Conservation (phyloP, 768 basidiomycete species). For the Russula ochroleuca region DNA sequence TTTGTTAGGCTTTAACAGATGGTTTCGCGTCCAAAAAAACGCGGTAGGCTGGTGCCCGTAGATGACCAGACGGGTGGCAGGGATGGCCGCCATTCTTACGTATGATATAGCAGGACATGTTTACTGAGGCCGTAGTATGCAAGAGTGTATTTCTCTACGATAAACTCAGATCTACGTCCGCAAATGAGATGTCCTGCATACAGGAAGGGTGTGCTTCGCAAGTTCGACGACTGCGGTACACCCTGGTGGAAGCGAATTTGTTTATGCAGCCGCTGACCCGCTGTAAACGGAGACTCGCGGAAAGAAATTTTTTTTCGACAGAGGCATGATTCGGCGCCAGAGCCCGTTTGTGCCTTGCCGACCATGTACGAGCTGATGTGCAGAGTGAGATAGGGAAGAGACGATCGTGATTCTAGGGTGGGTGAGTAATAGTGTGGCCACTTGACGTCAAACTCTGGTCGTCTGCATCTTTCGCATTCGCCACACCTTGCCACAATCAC, state of each 20-base stretch:
- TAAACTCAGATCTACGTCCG: conserved; percentile 1
- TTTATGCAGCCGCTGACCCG: no score
- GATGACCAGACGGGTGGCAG: not conserved
- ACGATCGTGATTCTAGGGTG: not conserved
- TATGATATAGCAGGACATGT: not conserved
- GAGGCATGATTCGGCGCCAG: not conserved
- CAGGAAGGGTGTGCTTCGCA: not conserved
- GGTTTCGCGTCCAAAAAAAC: not conserved
- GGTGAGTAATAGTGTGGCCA: not conserved
- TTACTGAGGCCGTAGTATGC: not conserved
- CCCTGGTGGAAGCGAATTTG: not conserved
- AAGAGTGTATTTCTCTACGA: not conserved
- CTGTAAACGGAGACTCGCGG: not conserved
- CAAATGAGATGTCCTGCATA: not conserved
- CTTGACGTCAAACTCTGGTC: not conserved
- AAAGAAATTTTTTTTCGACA: no score
- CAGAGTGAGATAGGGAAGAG: not conserved
- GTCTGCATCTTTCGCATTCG: not conserved
- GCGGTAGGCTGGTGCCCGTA: not conserved
- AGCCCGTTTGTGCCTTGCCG: not conserved
- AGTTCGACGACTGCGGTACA: not conserved
- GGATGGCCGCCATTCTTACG: not conserved
- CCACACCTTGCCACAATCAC: conserved; percentile 4
- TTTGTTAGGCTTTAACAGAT: not conserved
- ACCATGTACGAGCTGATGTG: not conserved